Conservation (phyloP, 2,329 filamentous ascomycete genomes). For the Mariannaea elegans region DNA sequence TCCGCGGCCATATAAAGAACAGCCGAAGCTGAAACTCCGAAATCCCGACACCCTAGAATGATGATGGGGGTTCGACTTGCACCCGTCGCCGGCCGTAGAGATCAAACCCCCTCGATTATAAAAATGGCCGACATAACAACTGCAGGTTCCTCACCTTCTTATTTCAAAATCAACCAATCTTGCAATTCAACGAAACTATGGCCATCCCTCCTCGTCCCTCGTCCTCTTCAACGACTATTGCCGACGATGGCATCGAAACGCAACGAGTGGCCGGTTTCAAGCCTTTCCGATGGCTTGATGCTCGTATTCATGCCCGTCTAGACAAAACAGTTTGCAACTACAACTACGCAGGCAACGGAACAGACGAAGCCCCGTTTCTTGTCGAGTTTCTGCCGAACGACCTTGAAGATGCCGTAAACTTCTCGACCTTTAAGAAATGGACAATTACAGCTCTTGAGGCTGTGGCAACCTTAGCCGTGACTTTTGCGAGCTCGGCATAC, state of each 20-base stretch:
- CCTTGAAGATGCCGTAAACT: not conserved
- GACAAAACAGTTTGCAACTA: not conserved
- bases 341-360: not conserved
- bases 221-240: not conserved
- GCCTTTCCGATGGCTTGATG: not conserved
- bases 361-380: not conserved
- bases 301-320: not conserved
- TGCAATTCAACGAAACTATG: too few relatives aligned
- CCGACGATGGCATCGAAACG: not conserved
- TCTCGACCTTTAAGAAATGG: not conserved
- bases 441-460: not conserved
- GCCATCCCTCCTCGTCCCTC: not conserved
- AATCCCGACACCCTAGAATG: too few relatives aligned
- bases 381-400: slow-evolving; percentile 2
- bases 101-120: too few relatives aligned
- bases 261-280: not conserved
- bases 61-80: too few relatives aligned
- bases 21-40: too few relatives aligned
- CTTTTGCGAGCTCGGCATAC: slow-evolving; percentile 9
- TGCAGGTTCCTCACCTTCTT: too few relatives aligned
- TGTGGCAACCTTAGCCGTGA: not conserved
- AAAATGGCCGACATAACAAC: too few relatives aligned
- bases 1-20: too few relatives aligned
- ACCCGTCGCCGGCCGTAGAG: too few relatives aligned
- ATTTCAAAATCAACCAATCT: too few relatives aligned